Evolutionary conservation across 2,329 filamentous ascomycete genomes (phyloP).

Genomic region (Cladosporium sp.): DNA sequence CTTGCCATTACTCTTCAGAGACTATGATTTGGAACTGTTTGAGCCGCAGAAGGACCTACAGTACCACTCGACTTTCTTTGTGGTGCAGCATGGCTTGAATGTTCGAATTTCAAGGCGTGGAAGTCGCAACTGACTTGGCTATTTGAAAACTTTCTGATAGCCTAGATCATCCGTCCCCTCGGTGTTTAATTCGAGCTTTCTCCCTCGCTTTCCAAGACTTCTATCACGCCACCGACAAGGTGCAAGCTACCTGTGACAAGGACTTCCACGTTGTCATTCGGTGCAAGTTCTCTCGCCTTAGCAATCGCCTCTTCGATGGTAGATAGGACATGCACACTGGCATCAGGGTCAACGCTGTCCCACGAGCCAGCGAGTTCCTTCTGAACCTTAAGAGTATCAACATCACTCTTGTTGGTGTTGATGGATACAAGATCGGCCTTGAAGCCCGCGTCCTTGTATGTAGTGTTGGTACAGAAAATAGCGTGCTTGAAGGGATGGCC

Average conservation of each 20-base stretch:
- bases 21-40: constrained; percentile 50
- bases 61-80: constrained; percentile 54
- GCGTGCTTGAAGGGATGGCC: constrained; percentile 59
- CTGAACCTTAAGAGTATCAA: constrained; percentile 60
- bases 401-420: constrained; percentile 53
- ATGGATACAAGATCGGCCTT: constrained; percentile 57
- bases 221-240: constrained; percentile 71
- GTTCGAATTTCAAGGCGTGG: constrained; percentile 39
- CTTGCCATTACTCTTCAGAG: constrained; percentile 39
- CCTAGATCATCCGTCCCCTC: too few relatives aligned
- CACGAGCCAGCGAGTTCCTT: constrained; percentile 57
- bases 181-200: constrained; percentile 12
- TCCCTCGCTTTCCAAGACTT: constrained; percentile 54
- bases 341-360: constrained; percentile 47
- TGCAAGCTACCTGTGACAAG: constrained; percentile 80
- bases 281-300: constrained; percentile 41
- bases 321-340: constrained; percentile 50
- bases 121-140: background rate
- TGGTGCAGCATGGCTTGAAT: constrained; percentile 52
- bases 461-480: constrained; percentile 75
- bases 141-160: background rate
- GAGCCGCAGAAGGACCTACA: constrained; percentile 45
- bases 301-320: constrained; percentile 67
- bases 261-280: constrained; percentile 49
- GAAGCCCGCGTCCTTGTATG: constrained; percentile 55